Conservation (phyloP, 2,329 filamentous ascomycete species). For the Alternaria brassicicola region DNA sequence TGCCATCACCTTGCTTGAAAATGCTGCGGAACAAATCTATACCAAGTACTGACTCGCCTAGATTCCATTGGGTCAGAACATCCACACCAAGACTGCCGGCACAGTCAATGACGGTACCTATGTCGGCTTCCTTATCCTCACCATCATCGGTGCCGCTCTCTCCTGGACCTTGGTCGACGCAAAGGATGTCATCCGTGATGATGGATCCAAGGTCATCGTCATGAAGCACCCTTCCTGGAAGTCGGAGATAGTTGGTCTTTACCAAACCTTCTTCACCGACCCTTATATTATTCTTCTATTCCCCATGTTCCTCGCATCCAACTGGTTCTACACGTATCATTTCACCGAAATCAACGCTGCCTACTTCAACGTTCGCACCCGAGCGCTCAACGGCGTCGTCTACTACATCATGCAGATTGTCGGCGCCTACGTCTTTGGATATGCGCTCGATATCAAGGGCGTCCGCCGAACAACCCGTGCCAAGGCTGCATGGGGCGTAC, state of each 20-base stretch:
- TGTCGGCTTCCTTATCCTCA: constrained; percentile 84
- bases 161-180: constrained; percentile 74
- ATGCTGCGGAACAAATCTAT: constrained; percentile 19
- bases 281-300: constrained; percentile 77
- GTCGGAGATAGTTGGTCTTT: constrained; percentile 77
- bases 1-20: constrained; percentile 48
- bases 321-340: constrained; percentile 82
- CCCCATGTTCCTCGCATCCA: constrained; percentile 81
- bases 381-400: constrained; percentile 77
- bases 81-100: constrained; percentile 60
- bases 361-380: constrained; percentile 75
- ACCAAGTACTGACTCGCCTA: constrained; percentile 33
- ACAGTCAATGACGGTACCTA: constrained; percentile 80
- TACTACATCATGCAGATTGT: constrained; percentile 82
- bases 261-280: constrained; percentile 72
- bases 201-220: constrained; percentile 79
- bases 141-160: constrained; percentile 72
- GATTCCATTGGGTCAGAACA: constrained; percentile 77
- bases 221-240: constrained; percentile 92
- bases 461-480: constrained; percentile 71
- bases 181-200: constrained; percentile 72
- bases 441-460: constrained; percentile 64
- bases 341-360: constrained; percentile 75
- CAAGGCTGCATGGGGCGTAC: constrained; percentile 64
- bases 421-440: constrained; percentile 75